Evolutionary conservation across 257 asterid genomes (phyloP).

Genomic region (Cordia subcordata): DNA sequence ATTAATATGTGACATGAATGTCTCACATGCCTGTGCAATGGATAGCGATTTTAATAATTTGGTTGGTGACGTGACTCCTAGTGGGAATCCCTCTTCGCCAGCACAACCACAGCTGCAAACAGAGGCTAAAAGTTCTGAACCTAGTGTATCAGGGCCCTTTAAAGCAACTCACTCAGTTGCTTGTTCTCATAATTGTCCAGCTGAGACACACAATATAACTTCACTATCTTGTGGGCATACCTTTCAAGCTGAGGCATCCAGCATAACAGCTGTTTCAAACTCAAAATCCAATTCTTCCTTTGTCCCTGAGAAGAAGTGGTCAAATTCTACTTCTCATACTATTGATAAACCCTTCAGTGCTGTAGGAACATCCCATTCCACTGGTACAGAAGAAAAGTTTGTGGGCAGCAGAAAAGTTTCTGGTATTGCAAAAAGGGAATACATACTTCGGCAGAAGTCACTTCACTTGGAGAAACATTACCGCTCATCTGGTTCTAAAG

Average conservation of each 20-base stretch:
- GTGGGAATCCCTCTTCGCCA: conserved; percentile 32
- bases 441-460: conserved; percentile 66
- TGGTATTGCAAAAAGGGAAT: conserved; percentile 71
- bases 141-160: conserved; percentile 34
- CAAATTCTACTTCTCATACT: conserved; percentile 24
- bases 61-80: conserved; percentile 28
- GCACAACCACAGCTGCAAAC: conserved; percentile 29
- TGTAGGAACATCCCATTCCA: conserved; percentile 40
- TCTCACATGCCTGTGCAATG: conserved; percentile 86
- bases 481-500: conserved; percentile 62
- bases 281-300: conserved; percentile 32
- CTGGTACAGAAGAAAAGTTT: conserved; percentile 53
- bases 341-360: conserved; percentile 50
- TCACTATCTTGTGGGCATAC: conserved; percentile 33
- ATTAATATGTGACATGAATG: conserved; percentile 88
- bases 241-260: conserved; percentile 48
- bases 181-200: conserved; percentile 33
- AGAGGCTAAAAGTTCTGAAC: conserved; percentile 41
- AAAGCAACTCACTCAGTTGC: conserved; percentile 38
- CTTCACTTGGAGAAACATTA: conserved; percentile 69
- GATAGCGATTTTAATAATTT: conserved; percentile 57
- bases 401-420: conserved; percentile 60
- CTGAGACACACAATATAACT: conserved; percentile 29
- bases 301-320: conserved; percentile 41
- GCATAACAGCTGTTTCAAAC: conserved; percentile 18